phyloP scores from a whole-genome alignment of 768 basidiomycete genomes.

The Hypholoma fasciculare region DNA sequence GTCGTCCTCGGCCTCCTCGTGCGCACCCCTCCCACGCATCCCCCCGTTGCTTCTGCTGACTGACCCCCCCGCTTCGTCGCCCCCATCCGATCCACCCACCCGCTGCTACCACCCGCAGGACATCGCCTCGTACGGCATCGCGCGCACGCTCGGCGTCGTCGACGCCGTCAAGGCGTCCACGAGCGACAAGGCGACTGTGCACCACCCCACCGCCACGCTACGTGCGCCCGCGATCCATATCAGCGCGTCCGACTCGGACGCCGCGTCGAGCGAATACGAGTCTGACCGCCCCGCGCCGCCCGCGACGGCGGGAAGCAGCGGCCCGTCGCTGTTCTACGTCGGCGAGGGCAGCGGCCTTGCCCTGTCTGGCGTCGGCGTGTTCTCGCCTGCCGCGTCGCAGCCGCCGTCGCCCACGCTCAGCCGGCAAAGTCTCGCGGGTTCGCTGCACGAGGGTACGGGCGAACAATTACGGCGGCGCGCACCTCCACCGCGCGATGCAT shows the following conservation, averaged over 20 bases:
- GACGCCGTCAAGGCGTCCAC: slow-evolving; percentile 77
- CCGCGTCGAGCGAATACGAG: slow-evolving; percentile 9
- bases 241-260: slow-evolving; percentile 22
- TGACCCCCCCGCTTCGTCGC: slow-evolving; percentile 4
- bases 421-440: slow-evolving; percentile 28
- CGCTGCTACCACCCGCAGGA: slow-evolving; percentile 46
- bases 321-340: slow-evolving; percentile 49
- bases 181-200: slow-evolving; percentile 50
- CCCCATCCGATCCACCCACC: not conserved
- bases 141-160: slow-evolving; percentile 76
- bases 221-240: not conserved
- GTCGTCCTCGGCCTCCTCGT: slow-evolving; percentile 57
- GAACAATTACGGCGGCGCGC: slow-evolving; percentile 24
- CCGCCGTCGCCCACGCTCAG: slow-evolving; percentile 65
- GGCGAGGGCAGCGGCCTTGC: slow-evolving; percentile 46
- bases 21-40: slow-evolving; percentile 24
- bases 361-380: slow-evolving; percentile 70
- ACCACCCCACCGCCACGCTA: slow-evolving; percentile 12
- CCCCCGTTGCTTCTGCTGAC: slow-evolving; percentile 6
- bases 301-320: not conserved
- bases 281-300: slow-evolving; percentile 12
- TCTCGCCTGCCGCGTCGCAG: slow-evolving; percentile 69
- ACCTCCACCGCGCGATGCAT: too few relatives aligned
- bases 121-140: slow-evolving; percentile 79
- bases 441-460: slow-evolving; percentile 13